These are phyloP conservation scores for Suillus spraguei DNA, from an alignment of 768 basidiomycete species.

Conservation along the genomic window DNA sequence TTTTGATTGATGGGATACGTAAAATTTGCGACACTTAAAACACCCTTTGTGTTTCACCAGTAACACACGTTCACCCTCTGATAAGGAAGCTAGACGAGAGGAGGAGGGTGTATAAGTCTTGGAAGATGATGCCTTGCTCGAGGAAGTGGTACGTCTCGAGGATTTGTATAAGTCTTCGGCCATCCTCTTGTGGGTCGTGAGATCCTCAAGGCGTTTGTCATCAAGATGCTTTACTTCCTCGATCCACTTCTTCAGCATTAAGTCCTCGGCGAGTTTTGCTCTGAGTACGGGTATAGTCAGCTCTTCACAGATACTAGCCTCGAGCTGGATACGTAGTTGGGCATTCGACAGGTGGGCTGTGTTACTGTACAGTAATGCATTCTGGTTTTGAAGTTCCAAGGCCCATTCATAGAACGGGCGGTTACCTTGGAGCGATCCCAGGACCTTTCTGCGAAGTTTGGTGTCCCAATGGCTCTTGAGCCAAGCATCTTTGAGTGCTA, in stretches of 20 bases:
- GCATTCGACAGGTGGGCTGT: background rate
- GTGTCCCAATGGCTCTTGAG: no score
- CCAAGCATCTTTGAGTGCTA: no score
- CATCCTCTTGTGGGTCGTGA: background rate
- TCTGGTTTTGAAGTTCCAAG: no score
- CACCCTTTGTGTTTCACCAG: no score
- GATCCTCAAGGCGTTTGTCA: background rate
- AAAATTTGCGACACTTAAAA: no score
- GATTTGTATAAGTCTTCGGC: background rate
- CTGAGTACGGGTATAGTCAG: background rate
- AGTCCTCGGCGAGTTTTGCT: rapidly evolving
- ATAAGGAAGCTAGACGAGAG: rapidly evolving
- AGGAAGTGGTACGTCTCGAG: no score
- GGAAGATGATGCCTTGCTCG: rapidly evolving
- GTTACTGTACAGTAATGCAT: no score
- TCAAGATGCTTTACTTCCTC: background rate
- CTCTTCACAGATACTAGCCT: background rate
- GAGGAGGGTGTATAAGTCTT: rapidly evolving
- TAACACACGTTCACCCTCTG: background rate
- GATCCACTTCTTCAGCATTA: background rate
- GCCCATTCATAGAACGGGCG: no score
- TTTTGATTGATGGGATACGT: no score
- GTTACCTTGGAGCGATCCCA: no score
- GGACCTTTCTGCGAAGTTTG: no score
- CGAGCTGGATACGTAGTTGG: background rate